phyloP scores from a whole-genome alignment of 257 asterid species.

The Knoxia roxburghii region DNA sequence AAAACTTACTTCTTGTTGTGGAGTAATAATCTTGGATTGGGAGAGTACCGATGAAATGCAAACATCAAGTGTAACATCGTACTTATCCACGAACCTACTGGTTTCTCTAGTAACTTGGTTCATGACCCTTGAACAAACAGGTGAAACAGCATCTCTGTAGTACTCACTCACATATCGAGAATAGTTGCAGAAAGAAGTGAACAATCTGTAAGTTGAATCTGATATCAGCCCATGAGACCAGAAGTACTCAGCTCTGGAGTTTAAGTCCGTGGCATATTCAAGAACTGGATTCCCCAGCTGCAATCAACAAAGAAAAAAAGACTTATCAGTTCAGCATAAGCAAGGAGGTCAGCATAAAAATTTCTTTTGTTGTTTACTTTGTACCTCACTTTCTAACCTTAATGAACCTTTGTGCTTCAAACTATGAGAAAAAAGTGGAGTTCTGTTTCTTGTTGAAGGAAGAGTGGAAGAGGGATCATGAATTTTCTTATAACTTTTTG shows the following conservation, averaged over 20 bases:
- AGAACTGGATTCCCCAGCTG: constrained; percentile 81
- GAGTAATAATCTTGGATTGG: constrained; percentile 53
- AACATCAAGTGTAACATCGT: constrained; percentile 68
- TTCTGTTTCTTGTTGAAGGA: constrained; percentile 4
- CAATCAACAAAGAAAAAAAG: constrained; percentile 5
- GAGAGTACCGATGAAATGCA: constrained; percentile 61
- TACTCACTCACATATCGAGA: constrained; percentile 58
- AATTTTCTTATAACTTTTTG: background rate
- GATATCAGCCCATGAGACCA: constrained; percentile 84
- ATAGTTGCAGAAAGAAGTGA: constrained; percentile 54
- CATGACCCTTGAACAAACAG: constrained; percentile 46
- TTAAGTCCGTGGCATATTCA: constrained; percentile 55
- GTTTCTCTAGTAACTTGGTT: constrained; percentile 53
- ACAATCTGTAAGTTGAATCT: constrained; percentile 50
- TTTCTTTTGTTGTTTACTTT: background rate
- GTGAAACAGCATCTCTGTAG: constrained; percentile 45
- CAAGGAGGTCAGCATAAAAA: background rate
- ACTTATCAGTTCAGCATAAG: constrained; percentile 2
- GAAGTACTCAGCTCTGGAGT: constrained; percentile 62
- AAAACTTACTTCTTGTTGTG: constrained; percentile 47
- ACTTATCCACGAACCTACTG: constrained; percentile 57
- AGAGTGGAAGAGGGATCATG: background rate
- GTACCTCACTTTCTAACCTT: background rate
- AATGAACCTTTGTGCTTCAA: background rate
- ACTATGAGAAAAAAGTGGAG: constrained; percentile 5